Percentiles rank a stretch among this genome's conserved stretches.
phyloP scores from a whole-genome alignment of 2,329 filamentous ascomycete species.

The Magnaporthiopsis rhizophila region DNA sequence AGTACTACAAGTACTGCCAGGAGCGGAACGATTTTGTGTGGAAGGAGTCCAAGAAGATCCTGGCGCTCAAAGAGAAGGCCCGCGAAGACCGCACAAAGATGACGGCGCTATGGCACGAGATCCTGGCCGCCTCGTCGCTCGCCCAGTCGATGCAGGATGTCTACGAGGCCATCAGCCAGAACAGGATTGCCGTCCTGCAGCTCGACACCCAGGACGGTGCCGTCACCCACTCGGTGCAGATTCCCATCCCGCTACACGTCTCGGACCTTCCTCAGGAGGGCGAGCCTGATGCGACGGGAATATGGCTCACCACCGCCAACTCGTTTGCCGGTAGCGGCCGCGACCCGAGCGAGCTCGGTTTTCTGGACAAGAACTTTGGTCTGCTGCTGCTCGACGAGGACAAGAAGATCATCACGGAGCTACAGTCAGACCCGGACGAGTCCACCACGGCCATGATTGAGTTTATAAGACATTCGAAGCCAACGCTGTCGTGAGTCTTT shows the following conservation, averaged over 20 bases:
- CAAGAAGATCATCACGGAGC: constrained; percentile 61
- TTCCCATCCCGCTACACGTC: constrained; percentile 60
- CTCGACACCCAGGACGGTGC: constrained; percentile 56
- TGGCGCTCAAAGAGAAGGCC: constrained; percentile 73
- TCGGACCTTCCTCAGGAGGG: constrained; percentile 63
- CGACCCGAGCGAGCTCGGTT: constrained; percentile 41
- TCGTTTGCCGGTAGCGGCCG: constrained; percentile 42
- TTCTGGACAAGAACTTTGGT: constrained; percentile 79
- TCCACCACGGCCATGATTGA: constrained; percentile 72
- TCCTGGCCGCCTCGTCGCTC: constrained; percentile 65
- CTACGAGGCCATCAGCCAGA: constrained; percentile 72
- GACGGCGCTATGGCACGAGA: constrained; percentile 60
- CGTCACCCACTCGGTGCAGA: constrained; percentile 56
- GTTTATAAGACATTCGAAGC: constrained; percentile 68
- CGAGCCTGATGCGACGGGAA: constrained; percentile 48
- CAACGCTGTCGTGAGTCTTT: constrained; percentile 49
- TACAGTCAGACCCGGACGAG: constrained; percentile 70
- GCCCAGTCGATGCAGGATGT: constrained; percentile 77
- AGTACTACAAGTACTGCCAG: constrained; percentile 88
- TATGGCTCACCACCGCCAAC: constrained; percentile 85
- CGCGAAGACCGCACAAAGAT: constrained; percentile 62
- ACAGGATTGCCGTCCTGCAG: constrained; percentile 77
- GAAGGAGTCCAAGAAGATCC: constrained; percentile 78
- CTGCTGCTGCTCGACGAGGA: constrained; percentile 80
- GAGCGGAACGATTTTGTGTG: constrained; percentile 84